Base-by-base conservation (phyloP, 148 eudicot species). In the Fagopyrum esculentum region DNA sequence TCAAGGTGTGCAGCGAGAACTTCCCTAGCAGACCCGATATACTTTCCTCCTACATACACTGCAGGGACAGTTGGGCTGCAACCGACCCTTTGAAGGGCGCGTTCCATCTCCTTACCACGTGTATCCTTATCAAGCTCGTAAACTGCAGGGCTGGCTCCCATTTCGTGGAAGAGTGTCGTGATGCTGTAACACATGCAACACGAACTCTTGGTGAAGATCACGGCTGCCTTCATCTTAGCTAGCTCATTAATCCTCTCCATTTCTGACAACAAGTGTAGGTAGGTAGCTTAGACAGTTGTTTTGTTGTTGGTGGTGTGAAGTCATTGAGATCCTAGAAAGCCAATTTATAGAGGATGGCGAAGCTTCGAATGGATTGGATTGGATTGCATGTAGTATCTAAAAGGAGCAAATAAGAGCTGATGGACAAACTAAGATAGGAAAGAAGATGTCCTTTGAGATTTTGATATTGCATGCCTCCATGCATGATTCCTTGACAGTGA, bases 141-240 rank as follows among this genome's bases (percentile, higher is more conserved):
- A 43, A 87, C 81, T 1, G 51, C 76, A 0, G 85, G 80, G 61
- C 82, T 85, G 0, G 89, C 91, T 2, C 91, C 91, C 44, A 83
- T 85, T 47, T 84, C 75, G 17, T 51, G 46, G 15, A 87, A 82
- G 40, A 87, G 82, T 43, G 81, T 69, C 72, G 52, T 76, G 13
- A 87, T 76, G 78, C 80, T 74, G 82, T 87, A 83, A 56, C 74
- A 75, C 76, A 87, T 85, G 82, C 87, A 82, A 49, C 91, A 85
- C 26, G 73, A 45, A 64, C 83, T 83, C 63, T 82, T 83, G 84
- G 87, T 82, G 80, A 87, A 85, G 73, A 87, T 83, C 56, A 85
- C 91, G 79, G 84, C 84, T 16, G 91, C 86, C 61, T 79, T 84
- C 52, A 85, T 83, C 4, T 55, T 81, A 0, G 56, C 81, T 69